Conservation (phyloP, 345 rosid species). For the Durio zibethinus region DNA sequence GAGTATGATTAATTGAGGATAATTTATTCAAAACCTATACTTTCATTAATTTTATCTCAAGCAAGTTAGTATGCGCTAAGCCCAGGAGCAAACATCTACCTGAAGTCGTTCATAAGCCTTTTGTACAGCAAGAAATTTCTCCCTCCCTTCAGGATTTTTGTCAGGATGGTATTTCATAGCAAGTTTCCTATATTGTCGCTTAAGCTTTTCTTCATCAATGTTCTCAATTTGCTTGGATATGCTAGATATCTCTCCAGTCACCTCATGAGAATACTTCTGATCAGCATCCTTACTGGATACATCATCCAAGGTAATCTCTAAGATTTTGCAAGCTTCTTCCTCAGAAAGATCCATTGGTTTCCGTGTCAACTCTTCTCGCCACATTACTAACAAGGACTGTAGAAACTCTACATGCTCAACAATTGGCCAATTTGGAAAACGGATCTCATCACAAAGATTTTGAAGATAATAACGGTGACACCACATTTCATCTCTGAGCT, state of each 20-base stretch:
- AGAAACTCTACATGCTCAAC: slow-evolving; percentile 98
- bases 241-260: slow-evolving; percentile 50
- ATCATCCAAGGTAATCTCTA: slow-evolving; percentile 87
- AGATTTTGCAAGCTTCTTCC: slow-evolving; percentile 93
- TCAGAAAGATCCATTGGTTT: slow-evolving; percentile 99
- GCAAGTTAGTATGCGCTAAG: slow-evolving; percentile 10
- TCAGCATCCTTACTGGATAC: slow-evolving; percentile 49
- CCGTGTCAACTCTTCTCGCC: slow-evolving; percentile 99
- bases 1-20: neutral
- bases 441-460: slow-evolving; percentile 90
- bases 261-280: slow-evolving; percentile 37
- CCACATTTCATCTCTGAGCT: slow-evolving; percentile 99
- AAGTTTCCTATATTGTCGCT: slow-evolving; percentile 99
- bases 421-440: slow-evolving; percentile 93
- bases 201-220: slow-evolving; percentile 97
- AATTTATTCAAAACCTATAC: slow-evolving; percentile 2
- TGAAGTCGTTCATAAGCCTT: slow-evolving; percentile 98
- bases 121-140: slow-evolving; percentile 94
- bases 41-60: neutral
- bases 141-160: slow-evolving; percentile 98
- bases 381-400: slow-evolving; percentile 94
- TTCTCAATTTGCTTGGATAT: slow-evolving; percentile 89
- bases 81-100: slow-evolving; percentile 41
- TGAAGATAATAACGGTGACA: slow-evolving; percentile 97
- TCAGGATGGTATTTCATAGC: slow-evolving; percentile 99